Evolutionary conservation across 495 filamentous ascomycete species (phyloP).

Genomic region (Xylaria flabelliformis): DNA sequence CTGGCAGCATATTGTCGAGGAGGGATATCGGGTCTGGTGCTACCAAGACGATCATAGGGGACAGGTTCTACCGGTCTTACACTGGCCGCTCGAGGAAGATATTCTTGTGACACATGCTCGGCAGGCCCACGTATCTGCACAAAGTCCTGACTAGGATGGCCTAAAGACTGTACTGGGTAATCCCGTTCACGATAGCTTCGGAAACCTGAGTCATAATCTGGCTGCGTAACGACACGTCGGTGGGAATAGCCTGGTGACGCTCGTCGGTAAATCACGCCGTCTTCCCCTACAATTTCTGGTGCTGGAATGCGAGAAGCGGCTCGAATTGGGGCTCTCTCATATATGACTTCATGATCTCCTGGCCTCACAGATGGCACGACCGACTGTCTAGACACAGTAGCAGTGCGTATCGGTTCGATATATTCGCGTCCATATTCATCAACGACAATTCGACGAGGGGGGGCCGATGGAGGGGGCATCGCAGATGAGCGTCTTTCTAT

Average conservation of each 20-base stretch:
- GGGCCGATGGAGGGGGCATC: constrained; percentile 64
- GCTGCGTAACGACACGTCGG: constrained; percentile 60
- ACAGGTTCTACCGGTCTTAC: constrained; percentile 58
- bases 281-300: constrained; percentile 54
- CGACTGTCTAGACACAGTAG: constrained; percentile 51
- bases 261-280: constrained; percentile 52
- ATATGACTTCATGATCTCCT: constrained; percentile 53
- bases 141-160: constrained; percentile 52
- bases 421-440: constrained; percentile 76
- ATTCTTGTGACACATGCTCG: constrained; percentile 57
- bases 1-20: constrained; percentile 50
- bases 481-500: constrained; percentile 55
- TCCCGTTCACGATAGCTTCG: constrained; percentile 60
- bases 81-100: constrained; percentile 62
- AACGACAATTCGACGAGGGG: constrained; percentile 65
- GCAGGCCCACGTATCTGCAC: constrained; percentile 45
- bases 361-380: constrained; percentile 48
- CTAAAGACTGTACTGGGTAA: constrained; percentile 50
- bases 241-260: constrained; percentile 47
- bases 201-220: constrained; percentile 56
- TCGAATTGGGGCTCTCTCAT: constrained; percentile 55
- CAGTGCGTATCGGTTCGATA: constrained; percentile 62
- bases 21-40: constrained; percentile 56
- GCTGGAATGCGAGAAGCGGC: constrained; percentile 59
- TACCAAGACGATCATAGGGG: constrained; percentile 59